phyloP scores from a whole-genome alignment of 495 filamentous ascomycete genomes.

The Neohortaea acidophila region DNA sequence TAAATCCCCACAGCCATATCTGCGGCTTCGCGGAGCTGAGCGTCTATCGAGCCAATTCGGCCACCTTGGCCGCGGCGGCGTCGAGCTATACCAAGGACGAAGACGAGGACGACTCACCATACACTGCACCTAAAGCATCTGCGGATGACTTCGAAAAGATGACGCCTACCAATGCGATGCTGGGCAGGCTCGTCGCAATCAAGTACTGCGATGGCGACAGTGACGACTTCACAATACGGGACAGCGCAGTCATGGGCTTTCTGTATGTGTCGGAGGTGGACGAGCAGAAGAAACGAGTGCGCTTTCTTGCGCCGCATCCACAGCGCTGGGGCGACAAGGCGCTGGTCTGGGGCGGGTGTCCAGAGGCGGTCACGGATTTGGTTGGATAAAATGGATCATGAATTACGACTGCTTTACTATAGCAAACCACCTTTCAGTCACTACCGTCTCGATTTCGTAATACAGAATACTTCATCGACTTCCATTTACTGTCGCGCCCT shows the following conservation, averaged over 20 bases:
- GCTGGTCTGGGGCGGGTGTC: slow-evolving; percentile 40
- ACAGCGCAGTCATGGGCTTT: slow-evolving; percentile 81
- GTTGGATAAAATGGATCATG: slow-evolving; percentile 21
- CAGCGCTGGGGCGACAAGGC: slow-evolving; percentile 64
- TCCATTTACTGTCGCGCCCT: too few relatives aligned
- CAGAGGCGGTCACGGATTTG: slow-evolving; percentile 27
- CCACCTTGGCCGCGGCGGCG: not conserved
- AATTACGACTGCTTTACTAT: too few relatives aligned
- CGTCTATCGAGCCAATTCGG: slow-evolving; percentile 40
- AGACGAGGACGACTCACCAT: slow-evolving; percentile 11
- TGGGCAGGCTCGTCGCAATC: slow-evolving; percentile 62
- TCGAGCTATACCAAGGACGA: slow-evolving; percentile 8
- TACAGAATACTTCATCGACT: too few relatives aligned
- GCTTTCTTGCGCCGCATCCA: slow-evolving; percentile 65
- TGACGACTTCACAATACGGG: slow-evolving; percentile 51
- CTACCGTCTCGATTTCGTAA: too few relatives aligned
- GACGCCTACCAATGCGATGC: slow-evolving; percentile 43
- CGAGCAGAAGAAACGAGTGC: slow-evolving; percentile 62
- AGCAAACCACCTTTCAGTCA: too few relatives aligned
- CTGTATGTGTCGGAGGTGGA: slow-evolving; percentile 85
- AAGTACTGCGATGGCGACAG: slow-evolving; percentile 34
- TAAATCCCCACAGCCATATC: slow-evolving; percentile 73
- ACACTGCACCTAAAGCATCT: slow-evolving; percentile 23
- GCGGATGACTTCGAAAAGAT: slow-evolving; percentile 34
- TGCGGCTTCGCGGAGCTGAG: slow-evolving; percentile 56